phyloP scores from a whole-genome alignment of 2,329 filamentous ascomycete species.

The Knoxdaviesia capensis region DNA sequence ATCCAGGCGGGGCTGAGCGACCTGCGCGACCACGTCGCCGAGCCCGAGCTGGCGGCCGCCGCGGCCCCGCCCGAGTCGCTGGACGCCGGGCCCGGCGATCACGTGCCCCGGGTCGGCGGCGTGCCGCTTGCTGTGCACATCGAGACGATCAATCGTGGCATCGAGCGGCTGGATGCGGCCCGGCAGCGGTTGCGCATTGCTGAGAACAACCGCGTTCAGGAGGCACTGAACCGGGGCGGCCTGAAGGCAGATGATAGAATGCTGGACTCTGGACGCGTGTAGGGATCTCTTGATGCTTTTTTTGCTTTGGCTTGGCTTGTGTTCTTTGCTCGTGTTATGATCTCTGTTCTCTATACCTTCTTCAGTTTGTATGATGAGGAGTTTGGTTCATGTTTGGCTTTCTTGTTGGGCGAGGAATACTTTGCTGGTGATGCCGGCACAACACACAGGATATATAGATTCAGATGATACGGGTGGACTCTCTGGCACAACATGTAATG shows the following conservation, averaged over 20 bases:
- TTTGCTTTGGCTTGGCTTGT: not conserved
- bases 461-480: no score
- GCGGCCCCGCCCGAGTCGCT: slow-evolving; percentile 11
- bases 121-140: slow-evolving; percentile 57
- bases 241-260: slow-evolving; percentile 13
- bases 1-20: slow-evolving; percentile 54
- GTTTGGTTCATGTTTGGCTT: no score
- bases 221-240: slow-evolving; percentile 26
- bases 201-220: slow-evolving; percentile 36
- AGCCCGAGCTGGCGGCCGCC: slow-evolving; percentile 38
- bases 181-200: slow-evolving; percentile 35
- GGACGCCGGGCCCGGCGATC: slow-evolving; percentile 3
- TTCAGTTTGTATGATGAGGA: no score
- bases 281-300: not conserved
- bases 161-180: slow-evolving; percentile 49
- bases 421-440: no score
- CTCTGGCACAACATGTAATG: no score
- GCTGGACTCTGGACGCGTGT: not conserved
- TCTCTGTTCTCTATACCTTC: no score
- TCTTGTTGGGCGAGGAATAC: no score
- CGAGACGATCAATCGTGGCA: slow-evolving; percentile 50
- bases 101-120: slow-evolving; percentile 7
- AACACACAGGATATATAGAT: no score
- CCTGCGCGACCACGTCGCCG: slow-evolving; percentile 47
- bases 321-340: no score